phyloP scores from a whole-genome alignment of 2,329 filamentous ascomycete species.

The Aspergillus sp. region DNA sequence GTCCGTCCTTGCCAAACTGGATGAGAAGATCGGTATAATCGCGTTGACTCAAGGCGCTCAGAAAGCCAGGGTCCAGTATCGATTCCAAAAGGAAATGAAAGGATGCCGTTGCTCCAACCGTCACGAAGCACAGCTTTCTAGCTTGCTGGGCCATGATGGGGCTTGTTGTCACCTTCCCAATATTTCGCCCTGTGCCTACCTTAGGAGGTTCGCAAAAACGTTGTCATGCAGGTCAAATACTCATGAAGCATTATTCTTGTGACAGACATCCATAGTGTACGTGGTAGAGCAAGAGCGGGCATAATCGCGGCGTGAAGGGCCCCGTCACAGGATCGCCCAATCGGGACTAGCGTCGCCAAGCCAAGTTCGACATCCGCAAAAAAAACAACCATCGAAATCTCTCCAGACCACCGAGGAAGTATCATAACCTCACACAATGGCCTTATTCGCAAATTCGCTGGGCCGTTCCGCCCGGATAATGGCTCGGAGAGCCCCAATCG shows the following conservation, averaged over 20 bases:
- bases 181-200: background rate
- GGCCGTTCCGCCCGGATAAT: conserved; percentile 35
- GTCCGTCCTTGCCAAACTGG: conserved; percentile 75
- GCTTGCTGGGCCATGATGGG: conserved; percentile 3
- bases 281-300: background rate
- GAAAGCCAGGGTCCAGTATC: conserved; percentile 62
- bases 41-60: conserved; percentile 57
- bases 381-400: conserved; percentile 20
- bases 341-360: conserved; percentile 23
- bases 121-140: conserved; percentile 70
- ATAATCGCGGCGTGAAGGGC: background rate
- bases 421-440: conserved; percentile 34
- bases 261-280: background rate
- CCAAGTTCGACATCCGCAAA: conserved; percentile 20
- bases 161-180: background rate
- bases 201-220: background rate
- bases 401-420: conserved; percentile 21
- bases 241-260: background rate
- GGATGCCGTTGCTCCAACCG: conserved; percentile 85
- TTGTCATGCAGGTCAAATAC: background rate
- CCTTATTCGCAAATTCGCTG: conserved; percentile 39
- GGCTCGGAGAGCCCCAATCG: conserved; percentile 31
- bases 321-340: conserved; percentile 8
- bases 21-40: conserved; percentile 72
- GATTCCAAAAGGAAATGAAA: conserved; percentile 72